Evolutionary conservation across 345 rosid species (phyloP).

Genomic region (Aegle marmelos): DNA sequence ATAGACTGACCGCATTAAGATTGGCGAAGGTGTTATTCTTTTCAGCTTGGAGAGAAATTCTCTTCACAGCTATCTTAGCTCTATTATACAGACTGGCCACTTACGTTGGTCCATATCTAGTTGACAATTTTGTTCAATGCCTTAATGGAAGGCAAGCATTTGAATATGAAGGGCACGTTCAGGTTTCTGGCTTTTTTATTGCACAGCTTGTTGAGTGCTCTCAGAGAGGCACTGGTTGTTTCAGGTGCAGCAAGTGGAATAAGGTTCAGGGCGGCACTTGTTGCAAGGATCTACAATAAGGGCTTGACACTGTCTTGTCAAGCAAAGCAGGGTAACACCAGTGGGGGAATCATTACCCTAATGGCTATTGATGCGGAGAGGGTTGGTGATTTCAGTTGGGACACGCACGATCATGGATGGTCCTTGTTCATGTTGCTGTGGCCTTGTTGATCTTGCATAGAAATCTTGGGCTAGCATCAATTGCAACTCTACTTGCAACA

Average conservation of each 20-base stretch:
- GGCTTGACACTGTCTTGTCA: slow-evolving; percentile 55
- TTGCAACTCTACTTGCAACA: slow-evolving; percentile 54
- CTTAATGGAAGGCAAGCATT: slow-evolving; percentile 43
- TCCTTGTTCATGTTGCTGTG: slow-evolving; percentile 42
- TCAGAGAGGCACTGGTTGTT: slow-evolving; percentile 58
- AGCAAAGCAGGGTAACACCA: slow-evolving; percentile 50
- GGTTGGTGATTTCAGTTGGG: slow-evolving; percentile 51
- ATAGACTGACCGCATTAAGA: slow-evolving; percentile 39
- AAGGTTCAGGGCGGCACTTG: slow-evolving; percentile 41
- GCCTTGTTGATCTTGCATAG: slow-evolving; percentile 56
- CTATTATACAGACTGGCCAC: slow-evolving; percentile 38
- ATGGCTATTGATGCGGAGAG: slow-evolving; percentile 69
- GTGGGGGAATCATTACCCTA: slow-evolving; percentile 67
- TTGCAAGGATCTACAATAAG: slow-evolving; percentile 56
- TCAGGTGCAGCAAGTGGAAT: slow-evolving; percentile 50
- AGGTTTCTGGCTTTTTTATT: slow-evolving; percentile 46
- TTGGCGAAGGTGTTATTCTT: slow-evolving; percentile 45
- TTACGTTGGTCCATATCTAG: slow-evolving; percentile 61
- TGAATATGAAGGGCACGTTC: slow-evolving; percentile 48
- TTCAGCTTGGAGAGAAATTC: slow-evolving; percentile 44
- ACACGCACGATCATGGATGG: slow-evolving; percentile 63
- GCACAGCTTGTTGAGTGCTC: slow-evolving; percentile 60
- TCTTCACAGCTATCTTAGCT: slow-evolving; percentile 36
- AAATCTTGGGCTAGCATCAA: slow-evolving; percentile 52
- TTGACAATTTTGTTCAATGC: slow-evolving; percentile 57